A percentile compares a stretch with the other conserved stretches of the same genome.
Evolutionary conservation across 192 early-diverging fungal genomes (phyloP).

Genomic region (Allomyces macrogynus): DNA sequence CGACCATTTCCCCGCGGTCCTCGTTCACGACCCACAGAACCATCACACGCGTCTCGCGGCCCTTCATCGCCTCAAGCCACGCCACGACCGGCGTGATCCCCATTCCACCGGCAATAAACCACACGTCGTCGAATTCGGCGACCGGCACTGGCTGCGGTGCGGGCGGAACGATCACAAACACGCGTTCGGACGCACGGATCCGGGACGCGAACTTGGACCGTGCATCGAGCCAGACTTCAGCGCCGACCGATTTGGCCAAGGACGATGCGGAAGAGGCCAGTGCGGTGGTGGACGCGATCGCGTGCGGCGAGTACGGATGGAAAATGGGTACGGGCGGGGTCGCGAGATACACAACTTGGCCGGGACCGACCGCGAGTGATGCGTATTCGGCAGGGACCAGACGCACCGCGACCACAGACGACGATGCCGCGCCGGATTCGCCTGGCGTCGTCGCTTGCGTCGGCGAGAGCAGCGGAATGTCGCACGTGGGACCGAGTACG

Average conservation of each 20-base stretch:
- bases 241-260: neutral
- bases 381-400: too few relatives aligned
- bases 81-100: neutral
- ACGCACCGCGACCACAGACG: too few relatives aligned
- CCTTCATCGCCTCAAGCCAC: neutral
- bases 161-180: neutral
- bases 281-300: neutral
- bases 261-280: neutral
- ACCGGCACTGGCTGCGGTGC: neutral
- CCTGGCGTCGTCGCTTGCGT: too few relatives aligned
- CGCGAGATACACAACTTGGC: neutral
- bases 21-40: too few relatives aligned
- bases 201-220: neutral
- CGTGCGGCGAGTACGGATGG: neutral
- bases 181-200: neutral
- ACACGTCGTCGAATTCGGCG: neutral
- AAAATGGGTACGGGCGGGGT: neutral
- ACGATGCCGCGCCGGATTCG: too few relatives aligned
- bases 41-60: neutral
- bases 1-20: too few relatives aligned
- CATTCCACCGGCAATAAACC: neutral
- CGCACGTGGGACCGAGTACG: too few relatives aligned
- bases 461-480: too few relatives aligned
- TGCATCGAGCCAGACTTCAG: too few relatives aligned
- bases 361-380: neutral